Percentiles rank a stretch among this genome's conserved stretches.
These are phyloP conservation scores for Blastocystis sp. DNA, from an alignment of 352 stramenopile species.

Conservation along the genomic window DNA sequence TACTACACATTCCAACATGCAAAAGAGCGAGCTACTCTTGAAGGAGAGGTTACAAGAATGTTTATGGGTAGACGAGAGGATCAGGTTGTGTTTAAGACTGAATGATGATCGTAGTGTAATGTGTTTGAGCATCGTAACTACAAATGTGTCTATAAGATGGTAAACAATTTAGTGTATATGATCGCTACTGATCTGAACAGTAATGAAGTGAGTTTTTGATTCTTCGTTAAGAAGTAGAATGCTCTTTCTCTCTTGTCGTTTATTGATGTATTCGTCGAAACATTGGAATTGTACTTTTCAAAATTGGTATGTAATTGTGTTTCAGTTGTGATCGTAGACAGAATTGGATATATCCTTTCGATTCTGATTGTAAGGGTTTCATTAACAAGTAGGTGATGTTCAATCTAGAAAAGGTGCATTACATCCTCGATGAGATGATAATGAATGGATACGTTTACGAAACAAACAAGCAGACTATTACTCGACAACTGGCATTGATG, in stretches of 20 bases:
- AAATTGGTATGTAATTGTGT: constrained; percentile 13
- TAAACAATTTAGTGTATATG: constrained; percentile 39
- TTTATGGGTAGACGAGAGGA: constrained; percentile 60
- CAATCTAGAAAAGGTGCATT: constrained; percentile 81
- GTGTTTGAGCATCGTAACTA: constrained; percentile 52
- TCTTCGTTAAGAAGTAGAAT: neutral
- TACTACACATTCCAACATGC: constrained; percentile 56
- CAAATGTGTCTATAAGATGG: neutral
- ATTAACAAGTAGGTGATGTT: constrained; percentile 76
- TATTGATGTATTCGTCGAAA: constrained; percentile 28
- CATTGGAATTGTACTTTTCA: constrained; percentile 30
- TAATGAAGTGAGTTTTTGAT: neutral
- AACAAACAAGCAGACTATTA: constrained; percentile 49
- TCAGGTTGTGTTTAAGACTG: neutral
- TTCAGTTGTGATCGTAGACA: neutral
- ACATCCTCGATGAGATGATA: constrained; percentile 64
- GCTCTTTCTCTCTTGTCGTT: constrained; percentile 5
- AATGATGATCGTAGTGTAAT: neutral
- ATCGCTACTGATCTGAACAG: constrained; percentile 12
- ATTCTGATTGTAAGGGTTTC: constrained; percentile 22
- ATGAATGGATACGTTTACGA: constrained; percentile 50
- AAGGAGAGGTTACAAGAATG: constrained; percentile 55
- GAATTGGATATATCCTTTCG: constrained; percentile 42
- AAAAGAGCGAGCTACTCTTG: constrained; percentile 38
- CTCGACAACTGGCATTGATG: constrained; percentile 14